A percentile compares a stretch with the other conserved stretches of the same genome.
phyloP scores from a whole-genome alignment of 2,329 filamentous ascomycete genomes.

The Ascocoryne sarcoides region DNA sequence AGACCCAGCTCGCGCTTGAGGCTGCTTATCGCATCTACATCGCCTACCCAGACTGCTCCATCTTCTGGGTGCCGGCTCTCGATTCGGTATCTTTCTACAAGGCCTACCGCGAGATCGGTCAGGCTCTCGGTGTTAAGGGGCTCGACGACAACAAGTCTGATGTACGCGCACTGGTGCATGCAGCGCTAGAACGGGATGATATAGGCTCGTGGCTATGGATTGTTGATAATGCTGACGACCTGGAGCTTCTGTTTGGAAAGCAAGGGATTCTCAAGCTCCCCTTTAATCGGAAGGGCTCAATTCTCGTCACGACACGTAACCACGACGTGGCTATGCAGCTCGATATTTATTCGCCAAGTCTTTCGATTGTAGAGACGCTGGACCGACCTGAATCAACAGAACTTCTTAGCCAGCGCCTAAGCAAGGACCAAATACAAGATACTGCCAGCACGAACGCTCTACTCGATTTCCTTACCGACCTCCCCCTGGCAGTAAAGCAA shows the following conservation, averaged over 20 bases:
- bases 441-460: slow-evolving; percentile 1
- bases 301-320: slow-evolving; percentile 13
- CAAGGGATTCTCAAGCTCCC: slow-evolving; percentile 9
- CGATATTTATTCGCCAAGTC: slow-evolving; percentile 5
- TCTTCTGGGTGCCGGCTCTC: slow-evolving; percentile 34
- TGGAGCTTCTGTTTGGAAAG: slow-evolving; percentile 21
- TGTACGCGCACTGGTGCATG: slow-evolving; percentile 9
- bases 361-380: slow-evolving; percentile 7
- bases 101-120: slow-evolving; percentile 10
- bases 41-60: slow-evolving; percentile 25
- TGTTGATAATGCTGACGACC: slow-evolving; percentile 38
- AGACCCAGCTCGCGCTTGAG: slow-evolving; percentile 15
- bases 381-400: slow-evolving; percentile 4
- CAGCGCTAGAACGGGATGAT: slow-evolving; percentile 7
- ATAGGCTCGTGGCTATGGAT: slow-evolving; percentile 33
- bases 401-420: slow-evolving; percentile 12
- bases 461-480: slow-evolving; percentile 7
- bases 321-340: slow-evolving; percentile 5
- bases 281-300: slow-evolving; percentile 4
- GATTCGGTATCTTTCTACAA: slow-evolving; percentile 12
- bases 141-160: slow-evolving; percentile 11
- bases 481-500: slow-evolving; percentile 13
- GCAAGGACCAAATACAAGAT: slow-evolving; percentile 9
- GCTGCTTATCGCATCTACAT: slow-evolving; percentile 6
- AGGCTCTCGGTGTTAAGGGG: slow-evolving; percentile 8